Base-by-base conservation (phyloP, 352 stramenopile species). In the Pythium phragmitis region DNA sequence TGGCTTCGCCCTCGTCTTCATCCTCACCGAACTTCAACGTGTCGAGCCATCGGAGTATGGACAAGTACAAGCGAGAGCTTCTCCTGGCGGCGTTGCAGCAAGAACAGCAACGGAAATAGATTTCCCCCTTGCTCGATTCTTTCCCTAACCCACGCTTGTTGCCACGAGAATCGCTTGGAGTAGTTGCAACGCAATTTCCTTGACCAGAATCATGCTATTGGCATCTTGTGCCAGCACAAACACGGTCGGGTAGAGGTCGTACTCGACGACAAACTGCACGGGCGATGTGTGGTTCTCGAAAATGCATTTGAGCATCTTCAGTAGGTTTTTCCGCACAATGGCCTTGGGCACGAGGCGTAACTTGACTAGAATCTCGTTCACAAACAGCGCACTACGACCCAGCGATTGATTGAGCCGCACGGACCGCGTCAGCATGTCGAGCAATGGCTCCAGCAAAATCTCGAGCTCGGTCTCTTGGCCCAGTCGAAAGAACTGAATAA, bases 281-380 rank as follows among this genome's bases (percentile, higher is more conserved):
- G 87, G 89, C 28, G 87, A 84, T 14, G 87, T 85, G 63, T 97
- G 89, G 23, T 82, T 85, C 60, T 96, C 87, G 56, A 96, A 96
- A 2, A 98, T 77, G 45, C 76, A 80, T 66, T 97, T 94, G 57
- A 98, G 86, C 75, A 98, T 97, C 67, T 94, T 94, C 54, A 98
- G 84, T 54, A 98, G 65, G 57, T 96, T 96, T 59, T 96, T 97
- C 47, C 88, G 82, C 41, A 97, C 89, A 37, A 96, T 91, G 1
- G 89, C 90, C 68, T 97, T 97, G 3, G 85, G 80, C 33, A 89
- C 77, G 12, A 89, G 79, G 6, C 78, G 82, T 39, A 98, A 60
- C 0, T 89, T 85, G 30, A 70, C 80, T 17, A 97, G 74, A 45
- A 97, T 78, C 63, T 97, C 88, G 8, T 64, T 77, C 59, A 98